Conservation (phyloP, 73 alveolate genomes). For the Paramecium sonneborni region DNA sequence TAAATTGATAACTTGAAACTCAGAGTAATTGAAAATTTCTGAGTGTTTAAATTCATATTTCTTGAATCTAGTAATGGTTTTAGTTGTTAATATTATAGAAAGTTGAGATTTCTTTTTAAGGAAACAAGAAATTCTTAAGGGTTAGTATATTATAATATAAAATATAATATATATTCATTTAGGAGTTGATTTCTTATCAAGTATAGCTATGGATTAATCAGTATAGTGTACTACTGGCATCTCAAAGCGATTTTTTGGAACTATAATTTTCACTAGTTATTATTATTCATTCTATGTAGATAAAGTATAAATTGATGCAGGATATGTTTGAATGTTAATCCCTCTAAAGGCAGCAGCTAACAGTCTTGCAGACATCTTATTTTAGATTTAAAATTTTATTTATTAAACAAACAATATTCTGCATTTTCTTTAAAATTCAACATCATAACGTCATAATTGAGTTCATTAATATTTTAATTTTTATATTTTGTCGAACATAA, state of each 20-base stretch:
- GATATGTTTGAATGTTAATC: background rate
- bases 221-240: background rate
- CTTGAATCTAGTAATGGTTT: background rate
- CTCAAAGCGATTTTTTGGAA: background rate
- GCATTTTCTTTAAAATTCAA: background rate
- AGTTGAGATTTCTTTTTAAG: background rate
- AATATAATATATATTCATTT: background rate
- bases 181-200: background rate
- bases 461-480: background rate
- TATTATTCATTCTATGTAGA: background rate
- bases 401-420: background rate
- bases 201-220: slow-evolving; percentile 3
- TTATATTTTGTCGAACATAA: background rate
- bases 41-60: too few relatives aligned
- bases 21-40: too few relatives aligned
- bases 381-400: background rate
- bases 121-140: background rate
- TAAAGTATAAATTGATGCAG: background rate
- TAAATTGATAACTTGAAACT: too few relatives aligned
- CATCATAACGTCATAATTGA: background rate
- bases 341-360: background rate
- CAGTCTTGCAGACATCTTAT: background rate
- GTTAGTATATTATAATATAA: background rate
- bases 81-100: background rate
- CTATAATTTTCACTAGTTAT: background rate